Conservation (phyloP, 768 basidiomycete species). For the Paxillus involutus region DNA sequence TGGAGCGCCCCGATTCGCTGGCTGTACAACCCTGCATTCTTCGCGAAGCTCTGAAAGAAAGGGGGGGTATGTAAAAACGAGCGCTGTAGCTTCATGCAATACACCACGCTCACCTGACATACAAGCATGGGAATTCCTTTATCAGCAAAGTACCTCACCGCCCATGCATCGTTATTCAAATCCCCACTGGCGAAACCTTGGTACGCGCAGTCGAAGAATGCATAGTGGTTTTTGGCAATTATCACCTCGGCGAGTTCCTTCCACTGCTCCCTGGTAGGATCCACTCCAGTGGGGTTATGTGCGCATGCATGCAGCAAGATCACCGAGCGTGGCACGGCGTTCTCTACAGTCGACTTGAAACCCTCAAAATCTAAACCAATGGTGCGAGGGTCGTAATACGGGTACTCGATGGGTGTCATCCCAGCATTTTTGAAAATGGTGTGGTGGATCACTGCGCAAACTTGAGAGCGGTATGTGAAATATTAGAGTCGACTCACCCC, state of each 20-base stretch:
- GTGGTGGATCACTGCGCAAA: constrained; percentile 72
- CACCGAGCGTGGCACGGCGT: constrained; percentile 74
- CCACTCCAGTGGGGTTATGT: constrained; percentile 96
- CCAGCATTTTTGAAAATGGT: constrained; percentile 91
- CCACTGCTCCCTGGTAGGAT: constrained; percentile 91
- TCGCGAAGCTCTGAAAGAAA: constrained; percentile 81
- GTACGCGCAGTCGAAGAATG: constrained; percentile 96
- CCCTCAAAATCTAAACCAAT: constrained; percentile 82
- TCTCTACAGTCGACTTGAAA: constrained; percentile 57
- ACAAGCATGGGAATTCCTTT: constrained; percentile 74
- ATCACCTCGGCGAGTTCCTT: constrained; percentile 70
- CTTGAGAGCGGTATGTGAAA: constrained; percentile 1
- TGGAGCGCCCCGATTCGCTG: constrained; percentile 96
- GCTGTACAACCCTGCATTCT: constrained; percentile 94
- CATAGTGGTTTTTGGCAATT: constrained; percentile 72
- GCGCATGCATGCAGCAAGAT: constrained; percentile 93
- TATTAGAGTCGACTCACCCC: constrained; percentile 58
- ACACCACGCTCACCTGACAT: constrained; percentile 65
- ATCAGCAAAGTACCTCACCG: constrained; percentile 84
- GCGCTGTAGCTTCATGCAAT: not conserved
- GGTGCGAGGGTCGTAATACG: constrained; percentile 92
- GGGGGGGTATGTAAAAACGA: constrained; percentile 8
- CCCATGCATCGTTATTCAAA: constrained; percentile 88
- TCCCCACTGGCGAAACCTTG: constrained; percentile 96
- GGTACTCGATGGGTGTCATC: constrained; percentile 81